phyloP scores from a whole-genome alignment of 2,329 filamentous ascomycete genomes.

The Allantophomopsis cytisporea region DNA sequence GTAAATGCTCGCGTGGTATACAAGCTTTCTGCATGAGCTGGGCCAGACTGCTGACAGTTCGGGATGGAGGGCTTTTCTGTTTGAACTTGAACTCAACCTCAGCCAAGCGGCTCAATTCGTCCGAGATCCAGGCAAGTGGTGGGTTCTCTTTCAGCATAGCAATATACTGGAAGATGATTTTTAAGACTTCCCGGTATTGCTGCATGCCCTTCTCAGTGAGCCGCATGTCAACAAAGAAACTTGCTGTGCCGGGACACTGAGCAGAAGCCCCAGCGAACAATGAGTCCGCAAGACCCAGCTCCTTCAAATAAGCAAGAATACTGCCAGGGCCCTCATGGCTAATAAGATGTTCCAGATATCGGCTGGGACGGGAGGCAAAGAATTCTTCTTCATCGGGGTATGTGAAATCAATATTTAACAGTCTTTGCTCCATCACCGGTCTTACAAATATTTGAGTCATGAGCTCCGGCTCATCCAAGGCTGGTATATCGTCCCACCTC shows the following conservation, averaged over 20 bases:
- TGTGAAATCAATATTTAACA: slow-evolving; percentile 48
- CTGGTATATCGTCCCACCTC: slow-evolving; percentile 22
- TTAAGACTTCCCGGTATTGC: slow-evolving; percentile 47
- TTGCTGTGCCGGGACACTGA: slow-evolving; percentile 42
- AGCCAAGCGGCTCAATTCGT: slow-evolving; percentile 50
- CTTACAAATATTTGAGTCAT: slow-evolving; percentile 50
- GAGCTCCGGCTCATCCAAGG: slow-evolving; percentile 42
- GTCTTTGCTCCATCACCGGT: slow-evolving; percentile 51
- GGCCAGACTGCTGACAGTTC: slow-evolving; percentile 47
- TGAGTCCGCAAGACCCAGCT: slow-evolving; percentile 52
- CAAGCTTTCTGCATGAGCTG: slow-evolving; percentile 44
- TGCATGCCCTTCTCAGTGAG: slow-evolving; percentile 45
- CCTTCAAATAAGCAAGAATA: slow-evolving; percentile 53
- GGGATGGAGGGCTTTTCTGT: slow-evolving; percentile 32
- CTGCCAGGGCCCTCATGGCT: slow-evolving; percentile 59
- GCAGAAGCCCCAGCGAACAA: slow-evolving; percentile 44
- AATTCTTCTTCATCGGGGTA: slow-evolving; percentile 51
- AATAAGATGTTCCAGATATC: slow-evolving; percentile 54
- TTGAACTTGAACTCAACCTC: slow-evolving; percentile 56
- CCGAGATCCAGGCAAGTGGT: slow-evolving; percentile 52
- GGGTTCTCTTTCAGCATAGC: slow-evolving; percentile 47
- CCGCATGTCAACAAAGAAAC: slow-evolving; percentile 47
- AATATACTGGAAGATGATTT: slow-evolving; percentile 55
- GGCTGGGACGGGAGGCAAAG: slow-evolving; percentile 48
- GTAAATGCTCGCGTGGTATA: slow-evolving; percentile 43